Percentiles rank a stretch among this genome's conserved stretches.
Evolutionary conservation across 2,329 filamentous ascomycete genomes (phyloP).

Genomic region (Byssochlamys sp.): DNA sequence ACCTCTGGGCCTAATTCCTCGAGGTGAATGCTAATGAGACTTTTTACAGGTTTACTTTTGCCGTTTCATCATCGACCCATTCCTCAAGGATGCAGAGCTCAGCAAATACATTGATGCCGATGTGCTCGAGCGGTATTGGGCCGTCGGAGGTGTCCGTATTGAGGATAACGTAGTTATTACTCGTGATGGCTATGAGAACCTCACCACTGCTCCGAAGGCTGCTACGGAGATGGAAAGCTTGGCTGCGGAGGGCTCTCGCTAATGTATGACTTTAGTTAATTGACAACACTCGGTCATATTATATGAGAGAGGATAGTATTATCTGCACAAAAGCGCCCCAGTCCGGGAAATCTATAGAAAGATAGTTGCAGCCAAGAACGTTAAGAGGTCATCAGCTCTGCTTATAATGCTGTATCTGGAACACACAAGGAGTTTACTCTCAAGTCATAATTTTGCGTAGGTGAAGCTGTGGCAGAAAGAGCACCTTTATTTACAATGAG

Average conservation of each 20-base stretch:
- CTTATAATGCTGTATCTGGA: too few species aligned
- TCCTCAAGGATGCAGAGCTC: slow-evolving; percentile 61
- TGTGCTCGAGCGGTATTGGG: slow-evolving; percentile 71
- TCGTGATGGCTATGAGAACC: slow-evolving; percentile 66
- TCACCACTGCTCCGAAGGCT: slow-evolving; percentile 71
- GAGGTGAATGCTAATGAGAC: background rate
- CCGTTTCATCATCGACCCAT: slow-evolving; percentile 75
- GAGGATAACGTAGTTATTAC: slow-evolving; percentile 85
- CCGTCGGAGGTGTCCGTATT: slow-evolving; percentile 83
- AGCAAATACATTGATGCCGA: slow-evolving; percentile 65
- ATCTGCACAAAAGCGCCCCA: too few species aligned
- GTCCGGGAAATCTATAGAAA: too few species aligned
- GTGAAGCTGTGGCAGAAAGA: too few species aligned
- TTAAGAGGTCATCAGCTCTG: too few species aligned
- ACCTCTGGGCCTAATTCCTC: background rate
- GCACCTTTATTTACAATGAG: too few species aligned
- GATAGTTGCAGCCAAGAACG: too few species aligned
- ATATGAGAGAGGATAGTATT: too few species aligned
- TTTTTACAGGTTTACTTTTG: slow-evolving; percentile 69
- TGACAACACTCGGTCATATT: too few species aligned
- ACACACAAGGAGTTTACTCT: too few species aligned
- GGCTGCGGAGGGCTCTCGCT: slow-evolving; percentile 12
- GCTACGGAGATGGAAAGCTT: slow-evolving; percentile 52
- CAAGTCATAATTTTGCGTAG: too few species aligned
- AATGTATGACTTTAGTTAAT: background rate